A percentile compares a stretch with the other conserved stretches of the same genome.
These are phyloP conservation scores for Curvularia spicifera DNA, from an alignment of 2,329 filamentous ascomycete species.

Conservation along the genomic window DNA sequence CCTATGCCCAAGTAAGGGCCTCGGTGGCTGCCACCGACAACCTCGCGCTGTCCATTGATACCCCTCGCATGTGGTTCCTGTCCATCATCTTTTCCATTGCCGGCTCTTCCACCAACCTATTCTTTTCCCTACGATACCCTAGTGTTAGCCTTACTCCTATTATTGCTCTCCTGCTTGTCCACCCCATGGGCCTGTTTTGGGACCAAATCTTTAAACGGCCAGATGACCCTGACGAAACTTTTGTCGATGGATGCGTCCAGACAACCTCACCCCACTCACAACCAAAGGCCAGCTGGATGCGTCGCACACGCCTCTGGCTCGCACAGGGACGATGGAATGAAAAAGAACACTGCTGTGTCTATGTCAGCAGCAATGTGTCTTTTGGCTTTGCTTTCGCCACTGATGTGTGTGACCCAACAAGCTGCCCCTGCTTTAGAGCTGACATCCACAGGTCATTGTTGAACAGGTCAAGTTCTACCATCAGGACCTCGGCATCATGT, in stretches of 20 bases:
- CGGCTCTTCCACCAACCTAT: constrained; percentile 83
- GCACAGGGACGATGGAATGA: constrained; percentile 84
- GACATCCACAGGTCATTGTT: constrained; percentile 69
- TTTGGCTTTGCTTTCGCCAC: constrained; percentile 90
- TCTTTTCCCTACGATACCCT: constrained; percentile 89
- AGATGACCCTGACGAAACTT: constrained; percentile 62
- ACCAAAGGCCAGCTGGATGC: constrained; percentile 30
- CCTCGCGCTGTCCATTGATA: constrained; percentile 79
- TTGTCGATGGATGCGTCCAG: constrained; percentile 62
- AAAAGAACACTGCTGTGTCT: constrained; percentile 87
- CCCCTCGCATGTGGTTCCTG: constrained; percentile 84
- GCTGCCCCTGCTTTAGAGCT: constrained; percentile 9
- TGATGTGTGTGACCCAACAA: constrained; percentile 59
- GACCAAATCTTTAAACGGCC: constrained; percentile 71
- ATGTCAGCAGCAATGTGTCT: constrained; percentile 87
- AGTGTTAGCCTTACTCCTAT: constrained; percentile 89
- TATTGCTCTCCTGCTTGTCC: constrained; percentile 83
- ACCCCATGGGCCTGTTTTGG: constrained; percentile 82
- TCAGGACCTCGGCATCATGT: constrained; percentile 75
- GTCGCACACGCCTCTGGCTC: constrained; percentile 71
- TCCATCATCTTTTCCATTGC: constrained; percentile 81
- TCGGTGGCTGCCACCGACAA: constrained; percentile 80
- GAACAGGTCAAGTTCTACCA: constrained; percentile 90
- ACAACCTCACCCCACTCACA: constrained; percentile 21
- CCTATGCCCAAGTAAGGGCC: constrained; percentile 79